Evolutionary conservation across 1,284 basidiomycete species (phyloP), one percentile per base, ranked within the genome.

Genomic region (Naganishia liquefaciens): DNA sequence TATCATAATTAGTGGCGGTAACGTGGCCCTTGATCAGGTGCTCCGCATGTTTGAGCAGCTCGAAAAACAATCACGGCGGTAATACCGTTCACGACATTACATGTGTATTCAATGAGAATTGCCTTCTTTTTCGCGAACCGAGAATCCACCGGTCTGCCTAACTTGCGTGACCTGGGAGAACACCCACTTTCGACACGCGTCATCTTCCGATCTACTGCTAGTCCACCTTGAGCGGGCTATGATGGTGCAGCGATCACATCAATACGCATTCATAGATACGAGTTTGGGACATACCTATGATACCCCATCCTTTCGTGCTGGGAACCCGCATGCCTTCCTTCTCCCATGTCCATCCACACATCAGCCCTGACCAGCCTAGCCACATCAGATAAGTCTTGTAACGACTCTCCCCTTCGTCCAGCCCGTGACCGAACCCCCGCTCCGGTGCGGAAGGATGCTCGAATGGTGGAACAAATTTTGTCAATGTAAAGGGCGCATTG

Each of bases 301-400:
- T 84, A 1, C 88, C 90, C 91, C 93, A 96, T 73, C 93, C 93
- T 67, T 91, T 85, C 30, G 94, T 96, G 75, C 88, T 91, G 0
- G 94, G 94, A 21, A 98, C 94, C 51, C 95, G 82, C 66, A 98
- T 76, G 33, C 82, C 85, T 75, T 98, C 94, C 68, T 87, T 86
- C 75, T 97, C 93, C 9, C 92, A 82, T 62, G 84, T 80, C 90
- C 93, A 98, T 0, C 94, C 94, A 71, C 86, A 88, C 71, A 84
- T 79, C 60, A 85, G 73, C 57, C 86, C 88, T 68, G 88, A 76
- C 67, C 82, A 82, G 0, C 88, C 89, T 37, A 93, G 78, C 90
- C 90, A 94, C 65, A 90, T 86, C 27, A 91, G 81, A 79, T 93
- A 94, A 72, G 82, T 82, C 64, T 88, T 86, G 76, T 93, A 93